phyloP scores from a whole-genome alignment of 768 basidiomycete genomes.

The Strobilomyces dryophilus region DNA sequence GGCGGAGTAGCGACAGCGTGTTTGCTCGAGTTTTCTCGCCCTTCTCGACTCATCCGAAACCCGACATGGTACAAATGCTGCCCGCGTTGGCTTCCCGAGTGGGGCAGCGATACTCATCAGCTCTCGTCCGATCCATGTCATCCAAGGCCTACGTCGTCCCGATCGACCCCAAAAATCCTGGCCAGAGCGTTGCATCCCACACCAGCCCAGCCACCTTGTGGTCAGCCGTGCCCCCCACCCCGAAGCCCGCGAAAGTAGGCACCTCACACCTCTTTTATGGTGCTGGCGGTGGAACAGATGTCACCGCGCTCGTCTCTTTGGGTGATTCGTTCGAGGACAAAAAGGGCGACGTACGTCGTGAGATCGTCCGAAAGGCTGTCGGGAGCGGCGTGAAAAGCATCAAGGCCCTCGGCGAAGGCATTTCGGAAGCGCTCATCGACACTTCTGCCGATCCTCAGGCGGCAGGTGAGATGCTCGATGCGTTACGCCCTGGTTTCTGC shows the following conservation, averaged over 20 bases:
- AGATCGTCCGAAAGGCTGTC: conserved; percentile 65
- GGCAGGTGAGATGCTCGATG: conserved; percentile 45
- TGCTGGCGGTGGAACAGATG: conserved; percentile 35
- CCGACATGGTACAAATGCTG: conserved; percentile 25
- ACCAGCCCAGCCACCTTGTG: conserved; percentile 51
- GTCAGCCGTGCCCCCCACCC: conserved; percentile 42
- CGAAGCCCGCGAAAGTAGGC: conserved; percentile 56
- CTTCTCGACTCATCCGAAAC: conserved; percentile 15
- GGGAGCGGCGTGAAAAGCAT: conserved; percentile 71
- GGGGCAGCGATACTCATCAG: conserved; percentile 19
- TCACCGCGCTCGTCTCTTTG: conserved; percentile 50
- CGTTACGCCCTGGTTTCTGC: background rate
- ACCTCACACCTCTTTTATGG: conserved; percentile 65
- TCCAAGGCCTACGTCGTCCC: conserved; percentile 56
- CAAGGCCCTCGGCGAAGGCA: conserved; percentile 53
- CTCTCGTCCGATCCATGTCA: conserved; percentile 42
- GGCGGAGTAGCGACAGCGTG: background rate
- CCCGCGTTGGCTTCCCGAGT: conserved; percentile 13
- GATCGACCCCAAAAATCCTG: conserved; percentile 43
- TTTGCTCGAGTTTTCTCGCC: conserved; percentile 5
- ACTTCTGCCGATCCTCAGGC: conserved; percentile 69
- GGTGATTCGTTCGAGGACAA: conserved; percentile 26
- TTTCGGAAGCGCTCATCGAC: conserved; percentile 62
- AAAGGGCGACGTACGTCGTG: conserved; percentile 46
- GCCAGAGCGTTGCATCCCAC: conserved; percentile 28